Conservation (phyloP, 257 asterid genomes). For the Salvia hispanica region DNA sequence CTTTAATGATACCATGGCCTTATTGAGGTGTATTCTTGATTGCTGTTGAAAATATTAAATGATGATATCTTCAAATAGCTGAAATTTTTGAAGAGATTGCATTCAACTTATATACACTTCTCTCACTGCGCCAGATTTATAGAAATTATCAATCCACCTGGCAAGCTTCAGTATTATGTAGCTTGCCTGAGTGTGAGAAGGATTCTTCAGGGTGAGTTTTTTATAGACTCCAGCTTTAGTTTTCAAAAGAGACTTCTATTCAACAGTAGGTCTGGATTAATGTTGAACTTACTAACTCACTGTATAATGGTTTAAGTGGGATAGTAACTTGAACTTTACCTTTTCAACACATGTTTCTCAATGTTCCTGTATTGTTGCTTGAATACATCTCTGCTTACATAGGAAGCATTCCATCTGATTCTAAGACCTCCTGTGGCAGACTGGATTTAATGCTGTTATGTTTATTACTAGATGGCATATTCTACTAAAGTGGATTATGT, state of each 20-base stretch:
- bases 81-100: background rate
- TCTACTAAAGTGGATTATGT: conserved; percentile 13
- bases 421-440: conserved; percentile 6
- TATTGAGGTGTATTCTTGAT: conserved; percentile 19
- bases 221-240: background rate
- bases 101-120: background rate
- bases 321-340: conserved; percentile 1
- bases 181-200: background rate
- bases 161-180: background rate
- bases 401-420: conserved; percentile 13
- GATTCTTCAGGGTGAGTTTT: background rate
- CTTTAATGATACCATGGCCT: conserved; percentile 16
- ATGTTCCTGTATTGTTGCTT: conserved; percentile 10
- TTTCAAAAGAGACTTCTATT: background rate
- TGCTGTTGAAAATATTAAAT: background rate
- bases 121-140: background rate
- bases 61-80: background rate
- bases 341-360: background rate
- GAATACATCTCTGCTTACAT: conserved; percentile 17
- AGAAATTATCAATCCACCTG: background rate
- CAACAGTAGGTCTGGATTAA: background rate
- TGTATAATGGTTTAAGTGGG: conserved; percentile 5
- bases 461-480: background rate
- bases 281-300: conserved; percentile 1
- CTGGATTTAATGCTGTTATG: background rate